A percentile compares a stretch with the other conserved stretches of the same genome.
phyloP scores from a whole-genome alignment of 108 stramenopile genomes.

The Stephanodiscus triporus region DNA sequence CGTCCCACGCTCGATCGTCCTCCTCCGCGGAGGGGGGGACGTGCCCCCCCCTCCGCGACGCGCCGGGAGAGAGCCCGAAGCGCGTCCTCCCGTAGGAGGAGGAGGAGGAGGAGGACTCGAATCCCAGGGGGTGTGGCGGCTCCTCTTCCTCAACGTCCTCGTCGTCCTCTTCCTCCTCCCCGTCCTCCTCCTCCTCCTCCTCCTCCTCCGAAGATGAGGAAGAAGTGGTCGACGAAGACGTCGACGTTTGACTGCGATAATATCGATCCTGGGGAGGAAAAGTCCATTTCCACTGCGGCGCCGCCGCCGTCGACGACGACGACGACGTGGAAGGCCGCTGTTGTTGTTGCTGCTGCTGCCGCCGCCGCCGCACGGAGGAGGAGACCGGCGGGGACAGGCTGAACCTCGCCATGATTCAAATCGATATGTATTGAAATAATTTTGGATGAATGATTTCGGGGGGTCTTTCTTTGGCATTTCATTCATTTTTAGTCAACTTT shows the following conservation, averaged over 20 bases:
- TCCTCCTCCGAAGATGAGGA: slow-evolving; percentile 1
- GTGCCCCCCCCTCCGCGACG: not conserved
- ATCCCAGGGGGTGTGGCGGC: slow-evolving; percentile 76
- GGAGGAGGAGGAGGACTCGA: slow-evolving; percentile 36
- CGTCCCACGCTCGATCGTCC: slow-evolving; percentile 47
- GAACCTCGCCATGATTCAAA: slow-evolving; percentile 50
- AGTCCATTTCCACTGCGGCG: slow-evolving; percentile 38
- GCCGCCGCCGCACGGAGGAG: slow-evolving; percentile 9
- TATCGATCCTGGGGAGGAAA: slow-evolving; percentile 39
- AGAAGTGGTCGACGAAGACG: not conserved
- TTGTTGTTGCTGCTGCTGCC: not conserved
- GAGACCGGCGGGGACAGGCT: slow-evolving; percentile 43
- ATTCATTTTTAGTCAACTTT: too few species aligned
- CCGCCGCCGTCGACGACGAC: not conserved
- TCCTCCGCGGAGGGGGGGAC: not conserved
- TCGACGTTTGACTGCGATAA: not conserved
- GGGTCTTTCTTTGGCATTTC: too few species aligned
- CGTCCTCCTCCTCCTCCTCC: not conserved
- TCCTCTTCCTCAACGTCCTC: slow-evolving; percentile 46
- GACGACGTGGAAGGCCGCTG: not conserved
- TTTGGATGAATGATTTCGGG: too few species aligned
- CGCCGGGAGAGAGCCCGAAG: slow-evolving; percentile 42
- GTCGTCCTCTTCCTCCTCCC: not conserved
- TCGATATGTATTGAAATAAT: too few species aligned
- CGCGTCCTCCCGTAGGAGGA: slow-evolving; percentile 51